phyloP scores from a whole-genome alignment of 495 filamentous ascomycete genomes.

The Podospora conica region DNA sequence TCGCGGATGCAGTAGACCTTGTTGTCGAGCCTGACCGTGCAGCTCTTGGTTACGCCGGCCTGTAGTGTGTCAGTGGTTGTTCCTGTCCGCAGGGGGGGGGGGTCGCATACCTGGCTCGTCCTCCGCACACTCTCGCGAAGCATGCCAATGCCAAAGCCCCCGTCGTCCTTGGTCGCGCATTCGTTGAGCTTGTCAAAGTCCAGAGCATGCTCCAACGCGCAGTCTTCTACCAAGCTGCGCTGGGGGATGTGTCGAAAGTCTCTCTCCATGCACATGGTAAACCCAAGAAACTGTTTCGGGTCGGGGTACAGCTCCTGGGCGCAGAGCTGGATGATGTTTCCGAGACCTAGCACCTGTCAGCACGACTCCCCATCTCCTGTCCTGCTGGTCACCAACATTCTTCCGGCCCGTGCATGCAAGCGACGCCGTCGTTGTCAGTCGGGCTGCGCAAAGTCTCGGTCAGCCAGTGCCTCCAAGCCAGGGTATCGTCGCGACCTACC shows the following conservation, averaged over 20 bases:
- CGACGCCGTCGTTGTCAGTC: slow-evolving; percentile 58
- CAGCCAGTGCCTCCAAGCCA: background rate
- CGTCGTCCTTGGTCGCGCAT: slow-evolving; percentile 59
- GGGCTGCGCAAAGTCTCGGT: slow-evolving; percentile 25
- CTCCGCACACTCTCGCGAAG: slow-evolving; percentile 70
- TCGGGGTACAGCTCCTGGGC: slow-evolving; percentile 72
- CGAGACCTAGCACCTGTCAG: slow-evolving; percentile 49
- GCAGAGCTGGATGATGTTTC: slow-evolving; percentile 91
- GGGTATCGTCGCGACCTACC: slow-evolving; percentile 40
- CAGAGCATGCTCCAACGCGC: slow-evolving; percentile 82
- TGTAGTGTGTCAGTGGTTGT: slow-evolving; percentile 12
- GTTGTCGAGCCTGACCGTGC: slow-evolving; percentile 76
- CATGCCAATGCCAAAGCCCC: slow-evolving; percentile 57
- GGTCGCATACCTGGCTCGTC: slow-evolving; percentile 42
- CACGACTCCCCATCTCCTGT: background rate
- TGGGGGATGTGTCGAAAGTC: slow-evolving; percentile 71
- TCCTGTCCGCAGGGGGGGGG: background rate
- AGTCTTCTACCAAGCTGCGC: slow-evolving; percentile 67
- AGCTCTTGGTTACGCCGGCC: slow-evolving; percentile 74
- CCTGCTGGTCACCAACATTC: slow-evolving; percentile 50
- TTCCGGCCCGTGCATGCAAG: slow-evolving; percentile 79
- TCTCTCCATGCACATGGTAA: slow-evolving; percentile 76
- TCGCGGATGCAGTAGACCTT: slow-evolving; percentile 81
- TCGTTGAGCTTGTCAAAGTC: slow-evolving; percentile 77
- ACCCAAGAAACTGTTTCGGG: slow-evolving; percentile 82